Percentiles rank a stretch among this genome's conserved stretches.
Evolutionary conservation across 2,329 filamentous ascomycete species (phyloP).

Genomic region (Colletotrichum sp.): DNA sequence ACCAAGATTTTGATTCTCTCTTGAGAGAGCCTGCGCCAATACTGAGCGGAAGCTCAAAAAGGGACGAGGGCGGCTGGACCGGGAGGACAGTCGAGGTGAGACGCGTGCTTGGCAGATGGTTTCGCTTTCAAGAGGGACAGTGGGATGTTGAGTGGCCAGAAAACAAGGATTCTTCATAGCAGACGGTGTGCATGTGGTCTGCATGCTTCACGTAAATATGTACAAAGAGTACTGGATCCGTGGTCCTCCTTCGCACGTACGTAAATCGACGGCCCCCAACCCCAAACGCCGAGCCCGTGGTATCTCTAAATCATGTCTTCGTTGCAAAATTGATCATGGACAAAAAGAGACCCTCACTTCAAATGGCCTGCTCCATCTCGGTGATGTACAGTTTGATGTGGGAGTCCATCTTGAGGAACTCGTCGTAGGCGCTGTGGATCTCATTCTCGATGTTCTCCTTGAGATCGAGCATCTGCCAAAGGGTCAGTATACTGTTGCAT

Average conservation of each 20-base stretch:
- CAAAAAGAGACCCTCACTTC: background rate
- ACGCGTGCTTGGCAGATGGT: slow-evolving; percentile 70
- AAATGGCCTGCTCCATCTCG: slow-evolving; percentile 94
- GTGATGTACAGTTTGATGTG: slow-evolving; percentile 98
- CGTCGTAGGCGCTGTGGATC: slow-evolving; percentile 86
- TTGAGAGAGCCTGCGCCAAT: slow-evolving; percentile 63
- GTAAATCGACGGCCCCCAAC: slow-evolving; percentile 11
- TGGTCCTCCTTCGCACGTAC: background rate
- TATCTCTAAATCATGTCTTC: slow-evolving; percentile 32
- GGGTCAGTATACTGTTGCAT: slow-evolving; percentile 14
- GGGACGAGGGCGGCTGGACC: slow-evolving; percentile 59
- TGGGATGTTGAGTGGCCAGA: slow-evolving; percentile 31
- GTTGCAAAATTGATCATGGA: background rate
- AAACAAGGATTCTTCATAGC: background rate
- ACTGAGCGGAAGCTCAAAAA: slow-evolving; percentile 60
- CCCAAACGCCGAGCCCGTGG: slow-evolving; percentile 45
- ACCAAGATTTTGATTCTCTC: slow-evolving; percentile 40
- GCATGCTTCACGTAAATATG: background rate
- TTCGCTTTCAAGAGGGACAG: slow-evolving; percentile 51
- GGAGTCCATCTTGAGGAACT: slow-evolving; percentile 96
- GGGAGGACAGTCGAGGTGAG: slow-evolving; percentile 63
- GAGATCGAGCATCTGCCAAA: slow-evolving; percentile 87
- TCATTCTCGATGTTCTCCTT: slow-evolving; percentile 98
- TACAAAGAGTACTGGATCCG: background rate
- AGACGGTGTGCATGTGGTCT: background rate